A percentile compares a stretch with the other conserved stretches of the same genome.
Conservation (phyloP, 2,329 filamentous ascomycete genomes). For the Calonectria honghensis region DNA sequence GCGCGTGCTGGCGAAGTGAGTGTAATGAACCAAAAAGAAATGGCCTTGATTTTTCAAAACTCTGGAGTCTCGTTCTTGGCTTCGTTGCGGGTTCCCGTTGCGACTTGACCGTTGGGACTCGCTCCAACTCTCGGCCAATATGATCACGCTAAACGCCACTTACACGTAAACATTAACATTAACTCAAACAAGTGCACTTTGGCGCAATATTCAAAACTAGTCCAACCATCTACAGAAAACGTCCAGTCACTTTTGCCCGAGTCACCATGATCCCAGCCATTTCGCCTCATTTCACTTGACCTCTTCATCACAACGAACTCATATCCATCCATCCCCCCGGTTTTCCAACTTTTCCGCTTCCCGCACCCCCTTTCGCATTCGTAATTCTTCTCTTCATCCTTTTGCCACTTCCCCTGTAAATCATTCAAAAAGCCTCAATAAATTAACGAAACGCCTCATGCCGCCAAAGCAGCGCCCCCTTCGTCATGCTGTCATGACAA, state of each 20-base stretch:
- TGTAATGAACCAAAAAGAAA: background rate
- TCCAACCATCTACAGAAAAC: background rate
- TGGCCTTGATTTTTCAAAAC: background rate
- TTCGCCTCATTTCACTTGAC: background rate
- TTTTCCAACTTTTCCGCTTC: background rate
- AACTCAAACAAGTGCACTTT: no score
- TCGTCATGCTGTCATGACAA: constrained; percentile 37
- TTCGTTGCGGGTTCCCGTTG: background rate
- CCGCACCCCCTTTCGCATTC: background rate
- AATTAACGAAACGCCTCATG: background rate
- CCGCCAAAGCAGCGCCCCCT: background rate
- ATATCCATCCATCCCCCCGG: background rate
- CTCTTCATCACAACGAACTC: background rate
- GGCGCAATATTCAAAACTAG: background rate
- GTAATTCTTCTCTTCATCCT: background rate
- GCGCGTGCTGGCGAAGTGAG: background rate
- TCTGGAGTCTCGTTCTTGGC: background rate
- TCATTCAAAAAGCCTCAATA: constrained; percentile 6
- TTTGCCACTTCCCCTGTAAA: background rate
- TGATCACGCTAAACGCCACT: background rate
- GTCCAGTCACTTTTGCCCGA: background rate
- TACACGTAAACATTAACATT: background rate
- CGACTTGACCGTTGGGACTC: background rate
- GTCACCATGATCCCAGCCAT: no score
- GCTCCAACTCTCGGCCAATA: background rate